Conservation (phyloP, 768 basidiomycete genomes). For the Hericium rajendrae region DNA sequence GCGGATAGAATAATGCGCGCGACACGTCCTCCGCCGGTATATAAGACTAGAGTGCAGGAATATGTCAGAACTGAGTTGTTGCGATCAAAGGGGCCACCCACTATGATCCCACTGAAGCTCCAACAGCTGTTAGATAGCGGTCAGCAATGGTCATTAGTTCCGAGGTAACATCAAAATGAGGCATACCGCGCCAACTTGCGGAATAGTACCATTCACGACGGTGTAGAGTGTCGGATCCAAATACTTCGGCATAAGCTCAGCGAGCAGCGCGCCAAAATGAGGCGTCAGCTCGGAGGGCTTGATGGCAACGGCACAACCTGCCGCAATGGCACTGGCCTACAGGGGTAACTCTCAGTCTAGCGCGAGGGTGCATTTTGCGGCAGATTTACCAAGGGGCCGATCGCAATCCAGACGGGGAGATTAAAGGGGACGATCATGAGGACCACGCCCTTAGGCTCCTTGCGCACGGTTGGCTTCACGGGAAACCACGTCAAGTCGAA, state of each 20-base stretch:
- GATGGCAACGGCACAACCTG: constrained; percentile 23
- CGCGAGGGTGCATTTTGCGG: not conserved
- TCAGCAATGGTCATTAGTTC: not conserved
- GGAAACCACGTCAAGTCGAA: constrained; percentile 47
- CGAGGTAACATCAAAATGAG: not conserved
- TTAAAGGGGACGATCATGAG: constrained; percentile 66
- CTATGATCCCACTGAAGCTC: constrained; percentile 59
- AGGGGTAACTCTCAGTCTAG: not conserved
- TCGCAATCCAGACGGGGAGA: constrained; percentile 51
- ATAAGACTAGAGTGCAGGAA: constrained; percentile 36
- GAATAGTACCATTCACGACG: constrained; percentile 23
- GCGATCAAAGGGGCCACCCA: constrained; percentile 20
- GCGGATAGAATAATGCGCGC: constrained; percentile 58
- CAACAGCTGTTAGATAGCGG: constrained; percentile 19
- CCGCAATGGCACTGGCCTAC: constrained; percentile 25
- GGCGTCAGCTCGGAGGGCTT: constrained; percentile 26
- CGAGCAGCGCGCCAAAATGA: constrained; percentile 16
- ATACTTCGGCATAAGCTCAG: constrained; percentile 14
- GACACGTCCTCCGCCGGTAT: constrained; percentile 49
- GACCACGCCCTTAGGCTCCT: constrained; percentile 63
- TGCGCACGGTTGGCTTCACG: constrained; percentile 54
- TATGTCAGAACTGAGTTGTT: too few relatives aligned
- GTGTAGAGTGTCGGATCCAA: constrained; percentile 21
- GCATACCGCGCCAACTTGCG: constrained; percentile 15
- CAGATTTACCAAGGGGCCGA: constrained; percentile 18